Conservation (phyloP, 2,329 filamentous ascomycete genomes). For the Berkeleyomyces rouxiae region DNA sequence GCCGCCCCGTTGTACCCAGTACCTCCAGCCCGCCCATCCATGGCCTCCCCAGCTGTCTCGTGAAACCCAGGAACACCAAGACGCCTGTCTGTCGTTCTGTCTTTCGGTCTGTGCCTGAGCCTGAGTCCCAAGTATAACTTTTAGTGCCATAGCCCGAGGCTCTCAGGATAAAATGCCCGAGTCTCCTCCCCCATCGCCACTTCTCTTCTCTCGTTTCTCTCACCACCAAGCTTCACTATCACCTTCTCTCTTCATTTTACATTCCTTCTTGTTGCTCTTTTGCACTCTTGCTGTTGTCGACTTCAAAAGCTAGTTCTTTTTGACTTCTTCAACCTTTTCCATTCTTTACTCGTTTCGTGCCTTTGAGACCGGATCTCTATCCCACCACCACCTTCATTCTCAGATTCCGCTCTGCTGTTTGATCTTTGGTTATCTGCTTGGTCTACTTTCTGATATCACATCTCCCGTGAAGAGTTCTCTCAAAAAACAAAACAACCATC, state of each 20-base stretch:
- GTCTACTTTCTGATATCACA: slow-evolving; percentile 3
- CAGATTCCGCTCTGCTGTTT: slow-evolving; percentile 1
- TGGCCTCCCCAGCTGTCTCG: neutral
- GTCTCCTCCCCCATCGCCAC: neutral
- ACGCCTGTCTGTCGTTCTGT: neutral
- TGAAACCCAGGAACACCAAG: neutral
- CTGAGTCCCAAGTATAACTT: neutral
- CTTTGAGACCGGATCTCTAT: slow-evolving; percentile 12
- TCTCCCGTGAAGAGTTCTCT: neutral
- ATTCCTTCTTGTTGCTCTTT: neutral
- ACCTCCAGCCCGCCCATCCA: neutral
- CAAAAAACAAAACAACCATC: slow-evolving; percentile 1
- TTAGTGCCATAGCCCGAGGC: neutral
- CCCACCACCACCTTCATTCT: slow-evolving; percentile 7
- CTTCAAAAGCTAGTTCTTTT: slow-evolving; percentile 11
- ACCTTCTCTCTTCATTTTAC: slow-evolving; percentile 8
- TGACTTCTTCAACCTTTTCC: slow-evolving; percentile 5
- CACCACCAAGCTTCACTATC: slow-evolving; percentile 5
- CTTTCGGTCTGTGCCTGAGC: too few species aligned
- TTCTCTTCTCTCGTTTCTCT: neutral
- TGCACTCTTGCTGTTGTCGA: slow-evolving; percentile 9
- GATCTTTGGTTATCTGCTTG: neutral
- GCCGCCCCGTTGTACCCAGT: neutral
- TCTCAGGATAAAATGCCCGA: slow-evolving; percentile 9
- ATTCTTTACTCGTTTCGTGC: slow-evolving; percentile 7